Conservation (phyloP, 1,284 basidiomycete species). For the Abortiporus biennis region DNA sequence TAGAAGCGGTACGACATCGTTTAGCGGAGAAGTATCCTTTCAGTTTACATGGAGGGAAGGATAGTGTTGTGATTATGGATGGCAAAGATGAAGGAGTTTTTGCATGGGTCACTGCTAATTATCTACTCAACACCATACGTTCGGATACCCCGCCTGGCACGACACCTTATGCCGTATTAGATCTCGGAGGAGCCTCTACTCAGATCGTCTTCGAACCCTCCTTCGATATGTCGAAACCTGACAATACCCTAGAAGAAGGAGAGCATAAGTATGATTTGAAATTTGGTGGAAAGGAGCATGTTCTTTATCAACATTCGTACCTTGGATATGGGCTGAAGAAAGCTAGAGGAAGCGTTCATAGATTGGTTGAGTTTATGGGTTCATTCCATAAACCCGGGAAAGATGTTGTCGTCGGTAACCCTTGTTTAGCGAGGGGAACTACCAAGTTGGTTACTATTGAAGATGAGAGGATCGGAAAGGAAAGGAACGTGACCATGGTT, state of each 20-base stretch:
- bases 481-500: conserved; percentile 81
- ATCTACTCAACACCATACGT: conserved; percentile 74
- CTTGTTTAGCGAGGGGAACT: conserved; percentile 76
- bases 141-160: conserved; percentile 40
- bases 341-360: conserved; percentile 82
- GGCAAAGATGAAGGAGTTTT: conserved; percentile 96
- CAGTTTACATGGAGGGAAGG: conserved; percentile 46
- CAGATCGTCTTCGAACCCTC: conserved; percentile 96
- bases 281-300: conserved; percentile 68
- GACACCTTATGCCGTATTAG: conserved; percentile 87
- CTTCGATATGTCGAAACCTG: conserved; percentile 41
- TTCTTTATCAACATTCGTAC: conserved; percentile 93
- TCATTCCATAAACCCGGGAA: conserved; percentile 33
- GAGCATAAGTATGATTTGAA: conserved; percentile 91
- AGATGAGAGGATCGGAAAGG: conserved; percentile 37
- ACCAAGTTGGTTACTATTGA: conserved; percentile 66
- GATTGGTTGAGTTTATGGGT: conserved; percentile 85
- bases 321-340: conserved; percentile 95
- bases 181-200: conserved; percentile 94
- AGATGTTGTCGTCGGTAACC: conserved; percentile 53
- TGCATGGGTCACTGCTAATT: conserved; percentile 98
- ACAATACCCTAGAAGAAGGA: conserved; percentile 64
- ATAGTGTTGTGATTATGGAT: conserved; percentile 87
- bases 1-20: conserved; percentile 69
- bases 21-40: conserved; percentile 74